Evolutionary conservation across 2,329 filamentous ascomycete species (phyloP), one percentile per base, ranked within the genome.

Genomic region (Colletotrichum tofieldiae): DNA sequence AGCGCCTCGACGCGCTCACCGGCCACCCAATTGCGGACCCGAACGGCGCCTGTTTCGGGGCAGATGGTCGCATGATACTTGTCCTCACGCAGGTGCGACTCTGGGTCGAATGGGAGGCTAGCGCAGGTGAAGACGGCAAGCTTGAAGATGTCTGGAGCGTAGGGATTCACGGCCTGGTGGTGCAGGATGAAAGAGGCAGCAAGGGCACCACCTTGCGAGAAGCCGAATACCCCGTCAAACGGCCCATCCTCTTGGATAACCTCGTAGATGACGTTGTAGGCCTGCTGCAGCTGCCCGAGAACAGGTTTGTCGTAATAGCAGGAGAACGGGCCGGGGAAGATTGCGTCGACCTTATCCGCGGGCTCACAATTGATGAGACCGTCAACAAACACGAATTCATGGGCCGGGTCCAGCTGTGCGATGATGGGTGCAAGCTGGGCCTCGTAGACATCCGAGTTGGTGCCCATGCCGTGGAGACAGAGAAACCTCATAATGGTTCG

Each of bases 151-250:
- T 45, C 39, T 5, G 58, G 41, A 8, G 14, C 58, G 29, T 61
- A 35, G n/a, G 58, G 58, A 9, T 61, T 47, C 29, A 12, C 1
- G 12, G 23, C 29, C 20, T 49, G 58, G 32, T 61, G 41, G 58
- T 61, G 7, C n/a, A 49, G 61, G 9, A 61, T 45, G 41, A 45
- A 29, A 7, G 58, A 68, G 1, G 35, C 60, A 2, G 66, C 60
- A 8, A 70, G 29, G 20, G 58, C 61, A 20, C 51, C 71, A 18
- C 75, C 75, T 29, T 72, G 65, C 1, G 71, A 74, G 58, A 76
- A 76, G 26, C 73, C 68, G 12, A 76, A 43, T 14, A 69, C 56
- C n/a, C 61, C 71, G 61, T 76, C 71, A 29, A 75, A 74, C 2
- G 75, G 75, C 7, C 73, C 74, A 20, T 73, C 58, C 37, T 62